Base-by-base conservation (phyloP, 2,329 filamentous ascomycete genomes). In the Colletotrichum tropicicola region DNA sequence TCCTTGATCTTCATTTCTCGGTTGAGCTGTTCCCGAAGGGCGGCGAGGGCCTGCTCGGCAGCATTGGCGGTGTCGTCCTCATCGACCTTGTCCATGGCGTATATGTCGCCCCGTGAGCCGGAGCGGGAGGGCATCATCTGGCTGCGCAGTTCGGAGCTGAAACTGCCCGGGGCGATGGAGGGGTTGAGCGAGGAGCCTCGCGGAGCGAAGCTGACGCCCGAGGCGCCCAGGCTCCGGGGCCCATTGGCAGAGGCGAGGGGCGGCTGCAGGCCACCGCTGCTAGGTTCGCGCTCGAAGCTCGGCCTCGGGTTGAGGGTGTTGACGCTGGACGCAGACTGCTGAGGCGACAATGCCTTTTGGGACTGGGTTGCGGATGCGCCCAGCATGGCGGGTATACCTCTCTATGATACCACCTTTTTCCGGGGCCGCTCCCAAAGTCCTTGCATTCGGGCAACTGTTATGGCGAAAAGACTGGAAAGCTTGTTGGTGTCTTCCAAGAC, bases 1-100 rank as follows among this genome's bases (percentile, higher is more conserved):
- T 95, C 92, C 78, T 97, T 98, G 75, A 99, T 98, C 83, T 98
- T 98, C 81, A 94, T 90, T 80, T 99, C 97, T 73, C 97, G 95
- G 70, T 94, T 95, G 68, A 99, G 91, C 73, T 91, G 88, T 71
- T 98, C 94, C 73, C 91, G 90, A 68, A 98, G 85, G 54, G 88
- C 84, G 21, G 89, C 87, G 72, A 97, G 89, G 41, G 89, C 87
- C 77, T 93, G 89, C 75, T 97, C 93, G 13, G 89, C 85, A 9
- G 84, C 85, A 15, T 75, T 67, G 70, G 81, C 70, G 72, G 78
- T 78, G 64, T 88, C 87, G 56, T 89, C 88, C 69, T 92, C 90
- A 58, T 91, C 90, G 35, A 87, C 74, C 72, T 86, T 87, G 62
- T 89, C 87, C 70, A 85, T 77, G 71, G 79, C 79, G 70, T 81